Percentiles rank a stretch among this genome's conserved stretches.
These are phyloP conservation scores for Sungouiella thailandica DNA, from an alignment of 805 yeast genomes.

Conservation along the genomic window DNA sequence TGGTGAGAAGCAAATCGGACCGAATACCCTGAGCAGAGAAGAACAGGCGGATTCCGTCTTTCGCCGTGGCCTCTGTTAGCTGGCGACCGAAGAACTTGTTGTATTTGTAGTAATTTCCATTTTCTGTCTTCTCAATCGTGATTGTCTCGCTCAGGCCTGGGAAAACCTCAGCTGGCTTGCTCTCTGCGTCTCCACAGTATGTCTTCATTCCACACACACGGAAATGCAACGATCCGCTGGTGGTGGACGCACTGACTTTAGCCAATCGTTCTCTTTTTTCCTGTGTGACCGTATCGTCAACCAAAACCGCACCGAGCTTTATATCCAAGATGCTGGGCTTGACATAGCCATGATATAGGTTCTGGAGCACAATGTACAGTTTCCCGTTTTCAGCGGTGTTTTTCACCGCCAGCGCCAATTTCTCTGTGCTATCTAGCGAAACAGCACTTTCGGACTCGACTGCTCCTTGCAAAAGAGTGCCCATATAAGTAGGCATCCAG, in stretches of 20 bases:
- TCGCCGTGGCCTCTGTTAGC: conserved; percentile 40
- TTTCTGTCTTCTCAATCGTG: conserved; percentile 10
- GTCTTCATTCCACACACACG: conserved; percentile 88
- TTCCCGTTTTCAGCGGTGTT: conserved; percentile 4
- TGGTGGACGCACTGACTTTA: conserved; percentile 64
- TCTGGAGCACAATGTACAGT: conserved; percentile 63
- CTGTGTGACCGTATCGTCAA: conserved; percentile 45
- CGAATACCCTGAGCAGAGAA: conserved; percentile 33
- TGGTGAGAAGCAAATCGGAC: conserved; percentile 29
- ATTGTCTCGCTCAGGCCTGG: conserved; percentile 16
- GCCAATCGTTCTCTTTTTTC: conserved; percentile 62
- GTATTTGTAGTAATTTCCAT: conserved; percentile 43
- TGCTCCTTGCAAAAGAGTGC: conserved; percentile 48
- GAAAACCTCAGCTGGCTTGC: conserved; percentile 8
- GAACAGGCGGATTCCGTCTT: conserved; percentile 42
- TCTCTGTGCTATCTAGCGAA: background rate
- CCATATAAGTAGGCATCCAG: conserved; percentile 65
- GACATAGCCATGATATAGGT: conserved; percentile 54
- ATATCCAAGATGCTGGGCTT: conserved; percentile 77
- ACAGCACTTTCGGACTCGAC: conserved; percentile 1
- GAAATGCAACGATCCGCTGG: conserved; percentile 72
- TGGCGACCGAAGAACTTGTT: conserved; percentile 71
- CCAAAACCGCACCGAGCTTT: conserved; percentile 68
- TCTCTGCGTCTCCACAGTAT: conserved; percentile 13
- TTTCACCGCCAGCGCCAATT: background rate